Percentiles rank a stretch among this genome's conserved stretches.
Conservation (phyloP, 2,329 filamentous ascomycete species). For the Apiospora aurea region DNA sequence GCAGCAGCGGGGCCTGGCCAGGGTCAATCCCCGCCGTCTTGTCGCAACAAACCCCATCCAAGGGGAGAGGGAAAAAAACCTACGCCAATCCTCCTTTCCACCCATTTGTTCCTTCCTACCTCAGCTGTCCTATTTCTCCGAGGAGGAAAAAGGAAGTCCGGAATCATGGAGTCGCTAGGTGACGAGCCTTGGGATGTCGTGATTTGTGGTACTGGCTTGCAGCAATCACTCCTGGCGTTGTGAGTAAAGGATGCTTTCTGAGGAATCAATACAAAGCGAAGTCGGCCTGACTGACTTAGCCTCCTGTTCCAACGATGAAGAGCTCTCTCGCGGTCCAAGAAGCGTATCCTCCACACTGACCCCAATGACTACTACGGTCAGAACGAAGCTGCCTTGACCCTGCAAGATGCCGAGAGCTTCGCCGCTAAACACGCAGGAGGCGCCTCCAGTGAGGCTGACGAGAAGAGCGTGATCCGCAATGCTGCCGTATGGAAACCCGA, state of each 20-base stretch:
- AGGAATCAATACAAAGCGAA: slow-evolving; percentile 34
- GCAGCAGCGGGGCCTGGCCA: neutral
- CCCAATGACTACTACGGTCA: slow-evolving; percentile 89
- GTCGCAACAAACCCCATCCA: slow-evolving; percentile 47
- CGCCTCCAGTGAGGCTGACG: slow-evolving; percentile 27
- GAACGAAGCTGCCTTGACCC: slow-evolving; percentile 81
- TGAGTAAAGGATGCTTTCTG: slow-evolving; percentile 51
- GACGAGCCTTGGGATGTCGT: slow-evolving; percentile 82
- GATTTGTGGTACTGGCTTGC: slow-evolving; percentile 79
- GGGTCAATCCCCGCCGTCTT: neutral
- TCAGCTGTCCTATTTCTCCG: neutral
- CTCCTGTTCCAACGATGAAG: slow-evolving; percentile 59
- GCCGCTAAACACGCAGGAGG: slow-evolving; percentile 49
- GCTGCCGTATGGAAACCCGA: slow-evolving; percentile 48
- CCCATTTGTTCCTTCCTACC: slow-evolving; percentile 27
- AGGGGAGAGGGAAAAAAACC: slow-evolving; percentile 38
- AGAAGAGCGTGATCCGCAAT: slow-evolving; percentile 44
- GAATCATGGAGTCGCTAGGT: slow-evolving; percentile 73
- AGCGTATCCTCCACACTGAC: slow-evolving; percentile 91
- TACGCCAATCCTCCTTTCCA: slow-evolving; percentile 28
- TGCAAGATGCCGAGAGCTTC: slow-evolving; percentile 84
- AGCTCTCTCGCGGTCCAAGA: slow-evolving; percentile 88
- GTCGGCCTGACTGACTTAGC: slow-evolving; percentile 77
- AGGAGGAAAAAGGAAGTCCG: neutral
- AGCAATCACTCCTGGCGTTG: slow-evolving; percentile 82